Evolutionary conservation across 495 filamentous ascomycete genomes (phyloP).

Genomic region (Penicillium goetzii): DNA sequence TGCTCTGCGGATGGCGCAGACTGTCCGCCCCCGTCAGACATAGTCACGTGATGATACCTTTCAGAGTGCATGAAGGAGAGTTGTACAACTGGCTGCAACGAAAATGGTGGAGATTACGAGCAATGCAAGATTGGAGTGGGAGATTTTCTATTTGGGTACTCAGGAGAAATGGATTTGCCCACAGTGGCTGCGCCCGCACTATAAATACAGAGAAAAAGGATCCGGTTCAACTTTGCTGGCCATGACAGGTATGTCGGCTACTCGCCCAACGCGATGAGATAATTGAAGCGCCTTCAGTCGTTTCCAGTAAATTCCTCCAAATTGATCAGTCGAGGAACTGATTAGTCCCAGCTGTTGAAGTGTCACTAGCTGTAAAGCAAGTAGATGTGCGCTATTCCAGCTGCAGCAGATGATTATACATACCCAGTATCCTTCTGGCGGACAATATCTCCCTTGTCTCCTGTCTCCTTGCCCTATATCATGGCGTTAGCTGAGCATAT

Average conservation of each 20-base stretch:
- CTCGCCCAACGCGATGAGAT: conserved; percentile 17
- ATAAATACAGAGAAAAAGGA: conserved; percentile 35
- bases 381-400: background rate
- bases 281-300: conserved; percentile 12
- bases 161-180: conserved; percentile 20
- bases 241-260: conserved; percentile 14
- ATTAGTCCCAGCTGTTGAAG: conserved; percentile 52
- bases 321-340: conserved; percentile 5
- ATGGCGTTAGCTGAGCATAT: conserved; percentile 9
- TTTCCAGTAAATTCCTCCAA: background rate
- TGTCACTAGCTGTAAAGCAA: conserved; percentile 13
- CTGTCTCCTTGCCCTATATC: conserved; percentile 73
- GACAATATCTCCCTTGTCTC: conserved; percentile 67
- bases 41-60: conserved; percentile 20
- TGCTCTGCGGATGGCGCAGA: conserved; percentile 11
- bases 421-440: conserved; percentile 85
- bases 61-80: background rate
- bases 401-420: background rate
- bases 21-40: background rate
- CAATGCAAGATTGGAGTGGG: conserved; percentile 5
- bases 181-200: conserved; percentile 22
- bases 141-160: conserved; percentile 19
- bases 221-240: conserved; percentile 14
- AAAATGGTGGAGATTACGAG: background rate
- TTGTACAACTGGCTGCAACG: background rate